A percentile compares a stretch with the other conserved stretches of the same genome.
These are phyloP conservation scores for Salinomyces thailandicus DNA, from an alignment of 2,329 filamentous ascomycete genomes.

Conservation along the genomic window DNA sequence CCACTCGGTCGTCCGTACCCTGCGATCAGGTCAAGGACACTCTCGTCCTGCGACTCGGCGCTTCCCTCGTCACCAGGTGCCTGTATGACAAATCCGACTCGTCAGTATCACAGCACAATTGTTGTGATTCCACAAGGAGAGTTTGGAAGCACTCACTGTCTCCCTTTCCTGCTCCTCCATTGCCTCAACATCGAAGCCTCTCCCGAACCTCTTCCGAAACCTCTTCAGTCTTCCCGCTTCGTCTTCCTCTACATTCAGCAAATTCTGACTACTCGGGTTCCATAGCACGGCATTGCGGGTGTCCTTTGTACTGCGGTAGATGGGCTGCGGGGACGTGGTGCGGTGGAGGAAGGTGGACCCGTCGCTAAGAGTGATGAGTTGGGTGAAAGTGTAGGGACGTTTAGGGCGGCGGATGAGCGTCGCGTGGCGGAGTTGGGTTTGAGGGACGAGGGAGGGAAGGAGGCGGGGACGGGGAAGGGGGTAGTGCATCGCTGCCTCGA, in stretches of 20 bases:
- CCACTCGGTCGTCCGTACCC: slow-evolving; percentile 31
- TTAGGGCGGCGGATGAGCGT: slow-evolving; percentile 80
- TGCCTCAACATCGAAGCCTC: slow-evolving; percentile 61
- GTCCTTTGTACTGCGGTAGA: slow-evolving; percentile 63
- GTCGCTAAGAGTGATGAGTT: slow-evolving; percentile 85
- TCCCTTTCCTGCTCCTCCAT: slow-evolving; percentile 20
- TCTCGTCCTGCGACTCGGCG: slow-evolving; percentile 40
- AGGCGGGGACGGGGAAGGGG: background rate
- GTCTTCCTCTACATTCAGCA: slow-evolving; percentile 85
- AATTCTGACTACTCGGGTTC: slow-evolving; percentile 73
- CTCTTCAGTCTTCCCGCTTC: slow-evolving; percentile 82
- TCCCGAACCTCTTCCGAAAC: slow-evolving; percentile 76
- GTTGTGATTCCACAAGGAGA: background rate
- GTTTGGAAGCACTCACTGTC: slow-evolving; percentile 9
- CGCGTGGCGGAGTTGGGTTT: slow-evolving; percentile 61
- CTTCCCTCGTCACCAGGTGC: slow-evolving; percentile 41
- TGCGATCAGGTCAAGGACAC: slow-evolving; percentile 48
- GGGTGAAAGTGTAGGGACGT: slow-evolving; percentile 93
- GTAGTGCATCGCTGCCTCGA: no score
- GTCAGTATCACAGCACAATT: background rate
- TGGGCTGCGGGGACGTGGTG: slow-evolving; percentile 59
- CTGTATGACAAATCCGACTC: slow-evolving; percentile 11
- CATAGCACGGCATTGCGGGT: slow-evolving; percentile 80
- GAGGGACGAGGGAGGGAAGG: slow-evolving; percentile 4
- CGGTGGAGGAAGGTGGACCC: slow-evolving; percentile 73